A percentile compares a stretch with the other conserved stretches of the same genome.
These are phyloP conservation scores for Barbarea vulgaris DNA, from an alignment of 345 rosid species.

Conservation along the genomic window DNA sequence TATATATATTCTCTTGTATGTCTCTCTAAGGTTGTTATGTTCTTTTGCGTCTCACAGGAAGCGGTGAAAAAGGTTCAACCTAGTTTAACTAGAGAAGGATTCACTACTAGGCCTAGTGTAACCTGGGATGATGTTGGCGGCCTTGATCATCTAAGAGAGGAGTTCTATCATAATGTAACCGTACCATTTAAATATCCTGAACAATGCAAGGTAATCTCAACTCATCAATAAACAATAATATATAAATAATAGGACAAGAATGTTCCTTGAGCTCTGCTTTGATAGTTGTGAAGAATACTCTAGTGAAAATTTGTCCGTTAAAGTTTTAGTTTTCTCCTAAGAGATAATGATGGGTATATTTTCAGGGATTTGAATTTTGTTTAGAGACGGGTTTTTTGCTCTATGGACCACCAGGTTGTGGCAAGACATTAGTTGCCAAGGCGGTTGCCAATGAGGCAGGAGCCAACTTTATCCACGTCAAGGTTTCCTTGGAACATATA, in stretches of 20 bases:
- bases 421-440: constrained; percentile 87
- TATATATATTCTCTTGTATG: no score
- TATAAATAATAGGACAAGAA: no score
- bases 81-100: constrained; percentile 74
- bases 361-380: constrained; percentile 10
- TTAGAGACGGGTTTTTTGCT: constrained; percentile 78
- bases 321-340: no score
- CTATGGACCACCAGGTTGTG: constrained; percentile 91
- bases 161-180: constrained; percentile 63
- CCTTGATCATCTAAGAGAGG: constrained; percentile 55
- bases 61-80: constrained; percentile 67
- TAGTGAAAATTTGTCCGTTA: no score
- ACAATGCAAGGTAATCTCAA: constrained; percentile 53
- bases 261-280: no score
- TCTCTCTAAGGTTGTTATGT: not conserved
- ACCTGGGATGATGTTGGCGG: constrained; percentile 93
- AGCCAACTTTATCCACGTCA: no score
- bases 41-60: constrained; percentile 43
- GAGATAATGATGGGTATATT: no score
- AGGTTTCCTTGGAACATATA: no score
- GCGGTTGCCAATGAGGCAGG: no score
- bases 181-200: constrained; percentile 60
- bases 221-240: no score
- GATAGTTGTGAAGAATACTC: no score
- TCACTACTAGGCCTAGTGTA: constrained; percentile 63